phyloP scores from a whole-genome alignment of 306 rosid genomes.

The Glycyrrhiza uralensis region DNA sequence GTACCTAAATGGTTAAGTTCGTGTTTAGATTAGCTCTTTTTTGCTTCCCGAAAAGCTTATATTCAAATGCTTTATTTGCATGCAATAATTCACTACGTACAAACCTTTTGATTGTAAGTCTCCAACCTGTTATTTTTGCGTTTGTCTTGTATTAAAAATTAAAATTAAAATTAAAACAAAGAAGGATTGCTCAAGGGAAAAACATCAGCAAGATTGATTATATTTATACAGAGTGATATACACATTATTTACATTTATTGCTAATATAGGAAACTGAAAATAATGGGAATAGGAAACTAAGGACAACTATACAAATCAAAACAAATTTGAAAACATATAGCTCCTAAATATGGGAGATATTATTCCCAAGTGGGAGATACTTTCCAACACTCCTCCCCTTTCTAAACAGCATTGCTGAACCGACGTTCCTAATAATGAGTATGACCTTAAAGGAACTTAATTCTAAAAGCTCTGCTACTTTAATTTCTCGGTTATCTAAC shows the following conservation, averaged over 20 bases:
- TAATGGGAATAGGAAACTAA: not conserved
- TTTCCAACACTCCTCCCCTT: not conserved
- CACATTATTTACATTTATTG: not conserved
- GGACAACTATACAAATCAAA: not conserved
- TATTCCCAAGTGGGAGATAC: not conserved
- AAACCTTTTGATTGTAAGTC: not conserved
- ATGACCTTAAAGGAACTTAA: not conserved
- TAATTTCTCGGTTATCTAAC: not conserved
- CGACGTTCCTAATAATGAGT: not conserved
- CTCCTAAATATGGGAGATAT: not conserved
- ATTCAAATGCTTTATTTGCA: not conserved
- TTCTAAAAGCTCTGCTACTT: not conserved
- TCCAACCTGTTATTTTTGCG: not conserved
- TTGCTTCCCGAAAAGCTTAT: too few relatives aligned
- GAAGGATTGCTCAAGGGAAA: not conserved
- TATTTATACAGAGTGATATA: too few relatives aligned
- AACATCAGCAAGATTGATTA: not conserved
- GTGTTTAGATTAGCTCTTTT: not conserved
- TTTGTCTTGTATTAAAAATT: not conserved
- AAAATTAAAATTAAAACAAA: too few relatives aligned
- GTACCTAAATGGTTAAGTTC: not conserved
- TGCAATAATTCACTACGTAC: not conserved
- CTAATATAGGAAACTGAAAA: not conserved
- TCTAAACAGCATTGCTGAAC: not conserved
- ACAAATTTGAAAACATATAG: too few relatives aligned